Base-by-base conservation (phyloP, 805 yeast genomes). In the Jamesozyma spencerorum region DNA sequence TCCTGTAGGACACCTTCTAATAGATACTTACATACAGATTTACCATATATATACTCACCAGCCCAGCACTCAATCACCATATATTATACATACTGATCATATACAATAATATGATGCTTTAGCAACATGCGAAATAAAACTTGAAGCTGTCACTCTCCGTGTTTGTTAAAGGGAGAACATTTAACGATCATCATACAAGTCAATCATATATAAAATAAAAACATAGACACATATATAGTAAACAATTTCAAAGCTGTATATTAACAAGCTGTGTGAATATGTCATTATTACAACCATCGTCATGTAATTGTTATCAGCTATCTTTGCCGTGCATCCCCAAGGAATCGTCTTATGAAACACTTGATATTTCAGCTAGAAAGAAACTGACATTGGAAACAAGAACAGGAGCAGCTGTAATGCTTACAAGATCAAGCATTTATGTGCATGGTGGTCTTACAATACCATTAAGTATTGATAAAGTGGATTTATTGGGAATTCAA, bases 401-500 rank as follows among this genome's bases (percentile, higher is more conserved):
- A 42, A 78, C 85, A 1, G 92, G 92, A 8, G 74, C 85, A 2
- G 75, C 85, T 0, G 63, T 77, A 1, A 62, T 70, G 0, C 64
- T 78, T 20, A 66, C 71, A 33, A 72, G 78, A 47, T 80, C 88
- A 13, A 66, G 77, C 37, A 64, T 82, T 1, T 70, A 77, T 31
- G 77, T 76, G 0, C 74, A 67, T 53, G 90, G 88, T 5, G 92
- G 92, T 0, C 60, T 79, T 14, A 73, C 79, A 0, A 54, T 77
- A 8, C 82, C 81, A 1, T 48, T 81, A 14, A 72, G 72, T 37
- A 51, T 79, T 33, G 49, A 57, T 2, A 53, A 63, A 4, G 58
- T 69, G 26, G 61, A 72, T 13, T 52, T 71, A 12, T 51, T 56
- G 1, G 70, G 66, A 24, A 55, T 78, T 29, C 52, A 62, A 37